Evolutionary conservation across 805 yeast species (phyloP).

Genomic region (Ogataea populi-albae): DNA sequence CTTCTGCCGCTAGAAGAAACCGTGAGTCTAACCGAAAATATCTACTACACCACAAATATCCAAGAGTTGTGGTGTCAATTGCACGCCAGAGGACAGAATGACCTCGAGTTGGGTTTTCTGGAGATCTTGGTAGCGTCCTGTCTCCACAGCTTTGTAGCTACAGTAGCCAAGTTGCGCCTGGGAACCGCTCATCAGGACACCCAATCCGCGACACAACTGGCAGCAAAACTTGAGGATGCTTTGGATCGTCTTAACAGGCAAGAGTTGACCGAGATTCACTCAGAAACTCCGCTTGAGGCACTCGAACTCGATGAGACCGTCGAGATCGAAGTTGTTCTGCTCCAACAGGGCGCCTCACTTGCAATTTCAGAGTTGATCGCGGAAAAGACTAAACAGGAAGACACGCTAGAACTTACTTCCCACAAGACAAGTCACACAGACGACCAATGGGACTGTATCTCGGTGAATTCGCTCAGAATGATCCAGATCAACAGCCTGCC

Average conservation of each 20-base stretch:
- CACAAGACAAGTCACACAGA: neutral
- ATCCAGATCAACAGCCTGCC: constrained; percentile 10
- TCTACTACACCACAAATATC: neutral
- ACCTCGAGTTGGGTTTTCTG: constrained; percentile 5
- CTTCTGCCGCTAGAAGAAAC: constrained; percentile 1
- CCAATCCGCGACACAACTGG: too few species aligned
- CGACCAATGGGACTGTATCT: constrained; percentile 3
- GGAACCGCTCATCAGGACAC: too few species aligned
- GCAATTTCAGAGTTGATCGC: neutral
- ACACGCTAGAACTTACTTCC: too few species aligned
- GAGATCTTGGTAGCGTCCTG: constrained; percentile 6
- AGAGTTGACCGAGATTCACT: too few species aligned
- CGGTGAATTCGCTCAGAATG: constrained; percentile 5
- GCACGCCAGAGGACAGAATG: neutral
- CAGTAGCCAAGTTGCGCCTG: too few species aligned
- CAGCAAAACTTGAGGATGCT: too few species aligned
- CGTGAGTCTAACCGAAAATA: constrained; percentile 2
- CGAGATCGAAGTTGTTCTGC: neutral
- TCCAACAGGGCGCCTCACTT: neutral
- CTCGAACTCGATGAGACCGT: too few species aligned
- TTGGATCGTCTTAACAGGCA: too few species aligned
- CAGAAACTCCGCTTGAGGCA: too few species aligned
- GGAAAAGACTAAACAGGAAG: neutral
- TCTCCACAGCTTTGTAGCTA: constrained; percentile 1
- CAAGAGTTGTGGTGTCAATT: neutral